phyloP scores from a whole-genome alignment of 768 basidiomycete species.

The Leccinum variicolor region DNA sequence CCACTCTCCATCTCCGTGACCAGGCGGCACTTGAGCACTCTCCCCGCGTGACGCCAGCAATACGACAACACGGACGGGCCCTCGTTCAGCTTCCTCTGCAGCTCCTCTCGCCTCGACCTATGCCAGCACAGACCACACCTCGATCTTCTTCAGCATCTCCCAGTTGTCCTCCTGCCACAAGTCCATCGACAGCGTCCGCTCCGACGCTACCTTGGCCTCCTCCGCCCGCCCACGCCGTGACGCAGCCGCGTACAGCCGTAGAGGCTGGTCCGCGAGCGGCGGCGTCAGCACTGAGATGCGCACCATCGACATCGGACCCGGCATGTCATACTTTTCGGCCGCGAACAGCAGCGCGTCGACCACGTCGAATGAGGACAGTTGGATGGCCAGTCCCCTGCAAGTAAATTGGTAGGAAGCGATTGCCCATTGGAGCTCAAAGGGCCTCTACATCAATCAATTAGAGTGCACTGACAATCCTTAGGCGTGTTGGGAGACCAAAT shows the following conservation, averaged over 20 bases:
- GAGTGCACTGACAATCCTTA: too few species aligned
- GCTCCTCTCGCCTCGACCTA: constrained; percentile 45
- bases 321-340: constrained; percentile 71
- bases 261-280: constrained; percentile 45
- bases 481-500: too few species aligned
- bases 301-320: constrained; percentile 57
- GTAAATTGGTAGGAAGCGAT: too few species aligned
- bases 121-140: constrained; percentile 54
- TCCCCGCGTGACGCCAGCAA: too few species aligned
- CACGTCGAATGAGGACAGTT: constrained; percentile 48
- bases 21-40: too few species aligned
- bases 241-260: constrained; percentile 53
- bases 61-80: constrained; percentile 65
- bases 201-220: constrained; percentile 53
- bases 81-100: constrained; percentile 48
- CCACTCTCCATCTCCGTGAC: too few species aligned
- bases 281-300: constrained; percentile 56
- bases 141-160: constrained; percentile 44
- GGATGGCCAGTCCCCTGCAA: constrained; percentile 56
- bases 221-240: constrained; percentile 58
- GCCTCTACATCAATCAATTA: too few species aligned
- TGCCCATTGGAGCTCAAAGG: too few species aligned
- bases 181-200: constrained; percentile 51
- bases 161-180: constrained; percentile 46
- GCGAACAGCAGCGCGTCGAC: constrained; percentile 59